Conservation (phyloP, 805 yeast species). For the Blastobotrys peoriensis region DNA sequence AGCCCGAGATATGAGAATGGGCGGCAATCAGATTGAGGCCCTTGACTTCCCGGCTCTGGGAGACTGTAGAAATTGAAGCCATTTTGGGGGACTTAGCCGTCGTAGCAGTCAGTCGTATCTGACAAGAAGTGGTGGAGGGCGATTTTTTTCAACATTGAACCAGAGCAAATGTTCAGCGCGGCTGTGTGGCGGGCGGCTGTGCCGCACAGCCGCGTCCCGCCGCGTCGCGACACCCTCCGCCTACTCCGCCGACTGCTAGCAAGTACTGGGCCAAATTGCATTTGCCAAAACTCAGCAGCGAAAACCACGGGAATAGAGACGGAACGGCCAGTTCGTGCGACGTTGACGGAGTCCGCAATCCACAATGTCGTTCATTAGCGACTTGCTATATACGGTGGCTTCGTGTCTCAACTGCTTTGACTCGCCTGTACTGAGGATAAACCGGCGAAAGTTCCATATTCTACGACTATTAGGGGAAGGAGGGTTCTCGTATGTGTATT, state of each 20-base stretch:
- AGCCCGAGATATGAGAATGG: constrained; percentile 95
- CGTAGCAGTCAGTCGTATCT: not conserved
- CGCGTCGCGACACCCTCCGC: too few relatives aligned
- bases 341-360: too few relatives aligned
- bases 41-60: constrained; percentile 43
- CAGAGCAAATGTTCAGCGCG: not conserved
- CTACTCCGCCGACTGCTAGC: too few relatives aligned
- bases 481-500: constrained; percentile 79
- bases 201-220: too few relatives aligned
- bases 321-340: too few relatives aligned
- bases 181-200: too few relatives aligned
- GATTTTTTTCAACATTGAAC: not conserved
- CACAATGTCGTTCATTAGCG: constrained; percentile 21
- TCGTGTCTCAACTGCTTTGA: constrained; percentile 36
- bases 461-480: constrained; percentile 81
- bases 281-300: too few relatives aligned
- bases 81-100: not conserved
- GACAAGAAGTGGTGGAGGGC: too few relatives aligned
- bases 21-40: constrained; percentile 85
- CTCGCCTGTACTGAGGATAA: constrained; percentile 55
- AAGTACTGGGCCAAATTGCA: too few relatives aligned
- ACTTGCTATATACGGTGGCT: constrained; percentile 26
- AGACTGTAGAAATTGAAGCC: constrained; percentile 34
- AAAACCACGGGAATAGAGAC: too few relatives aligned
- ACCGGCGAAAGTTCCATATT: constrained; percentile 56